These are phyloP conservation scores for Musa balbisiana DNA, from an alignment of 202 grass and related monocot genomes.

Conservation along the genomic window DNA sequence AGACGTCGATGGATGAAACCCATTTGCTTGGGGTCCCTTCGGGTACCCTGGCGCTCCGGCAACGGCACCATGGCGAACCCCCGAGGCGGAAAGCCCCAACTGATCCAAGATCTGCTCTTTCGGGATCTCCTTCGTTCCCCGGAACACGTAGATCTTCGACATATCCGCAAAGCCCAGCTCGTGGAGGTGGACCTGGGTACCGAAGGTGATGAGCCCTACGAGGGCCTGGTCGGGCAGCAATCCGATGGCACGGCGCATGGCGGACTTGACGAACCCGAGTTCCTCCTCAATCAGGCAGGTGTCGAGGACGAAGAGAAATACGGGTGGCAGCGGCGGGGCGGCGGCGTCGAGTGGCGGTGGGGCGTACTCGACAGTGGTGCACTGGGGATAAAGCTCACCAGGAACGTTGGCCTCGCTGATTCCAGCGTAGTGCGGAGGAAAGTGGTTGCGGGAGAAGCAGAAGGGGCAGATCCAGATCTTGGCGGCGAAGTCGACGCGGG, in stretches of 20 bases:
- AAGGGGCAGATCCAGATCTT: slow-evolving; percentile 8
- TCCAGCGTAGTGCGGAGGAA: slow-evolving; percentile 71
- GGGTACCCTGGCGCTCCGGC: slow-evolving; percentile 37
- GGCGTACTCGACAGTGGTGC: slow-evolving; percentile 75
- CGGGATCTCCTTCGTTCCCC: slow-evolving; percentile 85
- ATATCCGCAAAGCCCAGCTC: slow-evolving; percentile 86
- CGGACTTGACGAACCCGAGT: slow-evolving; percentile 65
- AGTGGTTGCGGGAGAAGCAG: slow-evolving; percentile 61
- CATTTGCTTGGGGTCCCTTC: slow-evolving; percentile 49
- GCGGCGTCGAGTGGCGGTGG: slow-evolving; percentile 32
- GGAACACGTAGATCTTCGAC: slow-evolving; percentile 90
- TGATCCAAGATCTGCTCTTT: slow-evolving; percentile 97
- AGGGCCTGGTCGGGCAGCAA: slow-evolving; percentile 80
- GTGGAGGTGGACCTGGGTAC: slow-evolving; percentile 87
- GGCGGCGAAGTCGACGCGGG: slow-evolving; percentile 9
- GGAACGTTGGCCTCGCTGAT: slow-evolving; percentile 80
- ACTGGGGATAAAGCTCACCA: slow-evolving; percentile 75
- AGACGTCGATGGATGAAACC: slow-evolving; percentile 37
- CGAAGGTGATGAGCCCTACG: slow-evolving; percentile 78
- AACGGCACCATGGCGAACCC: slow-evolving; percentile 9
- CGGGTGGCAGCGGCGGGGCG: slow-evolving; percentile 38
- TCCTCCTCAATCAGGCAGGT: slow-evolving; percentile 96
- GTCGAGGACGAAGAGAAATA: slow-evolving; percentile 88
- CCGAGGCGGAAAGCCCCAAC: slow-evolving; percentile 40
- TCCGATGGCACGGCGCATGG: slow-evolving; percentile 68